phyloP scores from a whole-genome alignment of 2,329 filamentous ascomycete species.

The Xylariaceae sp. region DNA sequence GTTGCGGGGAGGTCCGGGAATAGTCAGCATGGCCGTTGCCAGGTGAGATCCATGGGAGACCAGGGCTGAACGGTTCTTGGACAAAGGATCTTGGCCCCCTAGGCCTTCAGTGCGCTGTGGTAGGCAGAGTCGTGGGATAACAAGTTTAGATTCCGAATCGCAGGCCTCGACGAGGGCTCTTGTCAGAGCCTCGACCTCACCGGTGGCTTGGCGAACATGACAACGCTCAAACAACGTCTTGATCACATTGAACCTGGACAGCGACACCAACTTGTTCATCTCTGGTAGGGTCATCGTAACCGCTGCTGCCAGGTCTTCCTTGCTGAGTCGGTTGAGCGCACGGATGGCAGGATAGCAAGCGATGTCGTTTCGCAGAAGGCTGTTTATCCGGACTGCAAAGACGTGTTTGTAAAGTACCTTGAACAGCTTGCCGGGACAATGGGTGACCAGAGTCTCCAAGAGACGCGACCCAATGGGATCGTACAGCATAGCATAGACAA shows the following conservation, averaged over 20 bases:
- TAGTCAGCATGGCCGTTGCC: slow-evolving; percentile 68
- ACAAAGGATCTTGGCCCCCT: slow-evolving; percentile 29
- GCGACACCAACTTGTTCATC: slow-evolving; percentile 63
- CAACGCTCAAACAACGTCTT: slow-evolving; percentile 80
- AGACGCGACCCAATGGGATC: slow-evolving; percentile 85
- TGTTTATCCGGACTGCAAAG: slow-evolving; percentile 72
- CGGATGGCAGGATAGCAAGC: slow-evolving; percentile 81
- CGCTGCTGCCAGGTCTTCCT: slow-evolving; percentile 72
- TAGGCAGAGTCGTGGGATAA: slow-evolving; percentile 43
- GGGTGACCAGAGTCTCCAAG: slow-evolving; percentile 75
- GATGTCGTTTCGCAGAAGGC: slow-evolving; percentile 79
- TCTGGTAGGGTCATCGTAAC: slow-evolving; percentile 66
- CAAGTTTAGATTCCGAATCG: slow-evolving; percentile 36
- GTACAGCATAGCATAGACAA: slow-evolving; percentile 82
- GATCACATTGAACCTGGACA: slow-evolving; percentile 70
- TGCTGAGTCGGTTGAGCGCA: slow-evolving; percentile 74
- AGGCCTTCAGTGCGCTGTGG: slow-evolving; percentile 28
- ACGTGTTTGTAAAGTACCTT: slow-evolving; percentile 76
- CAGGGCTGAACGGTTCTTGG: slow-evolving; percentile 50
- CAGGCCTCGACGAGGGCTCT: slow-evolving; percentile 41
- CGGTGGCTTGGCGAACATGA: slow-evolving; percentile 54
- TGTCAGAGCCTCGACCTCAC: slow-evolving; percentile 41
- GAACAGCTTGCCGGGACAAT: slow-evolving; percentile 81
- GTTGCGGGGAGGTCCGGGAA: slow-evolving; percentile 59
- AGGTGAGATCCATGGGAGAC: slow-evolving; percentile 71